A percentile compares a stretch with the other conserved stretches of the same genome.
Conservation (phyloP, 352 stramenopile species). For the Pythium myriotylum region DNA sequence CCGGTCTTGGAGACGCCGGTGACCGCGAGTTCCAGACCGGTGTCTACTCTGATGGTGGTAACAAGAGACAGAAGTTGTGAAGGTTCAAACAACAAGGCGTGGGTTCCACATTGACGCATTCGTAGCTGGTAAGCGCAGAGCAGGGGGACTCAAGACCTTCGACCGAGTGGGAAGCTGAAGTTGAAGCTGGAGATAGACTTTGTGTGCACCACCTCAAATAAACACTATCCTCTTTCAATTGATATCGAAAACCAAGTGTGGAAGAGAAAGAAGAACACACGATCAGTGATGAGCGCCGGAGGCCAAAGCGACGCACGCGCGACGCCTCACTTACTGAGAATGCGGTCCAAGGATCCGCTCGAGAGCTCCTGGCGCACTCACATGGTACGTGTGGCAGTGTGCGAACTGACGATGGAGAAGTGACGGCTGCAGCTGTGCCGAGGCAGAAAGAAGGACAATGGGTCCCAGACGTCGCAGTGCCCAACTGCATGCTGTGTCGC, state of each 20-base stretch:
- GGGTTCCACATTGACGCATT: neutral
- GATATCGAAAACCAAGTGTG: conserved; percentile 10
- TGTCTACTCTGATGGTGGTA: conserved; percentile 42
- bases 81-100: too few species aligned
- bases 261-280: conserved; percentile 13
- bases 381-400: conserved; percentile 50
- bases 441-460: conserved; percentile 79
- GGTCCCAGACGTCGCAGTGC: conserved; percentile 80
- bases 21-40: conserved; percentile 86
- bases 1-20: conserved; percentile 79
- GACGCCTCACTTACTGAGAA: conserved; percentile 60
- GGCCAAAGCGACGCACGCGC: conserved; percentile 16
- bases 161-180: too few species aligned
- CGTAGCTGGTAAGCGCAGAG: neutral
- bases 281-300: neutral
- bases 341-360: conserved; percentile 79
- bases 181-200: conserved; percentile 5
- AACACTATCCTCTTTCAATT: conserved; percentile 1
- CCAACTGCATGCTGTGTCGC: conserved; percentile 84
- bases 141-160: too few species aligned
- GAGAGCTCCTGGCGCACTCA: conserved; percentile 87
- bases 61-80: conserved; percentile 72
- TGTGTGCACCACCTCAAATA: too few species aligned
- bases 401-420: neutral
- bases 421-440: neutral